Conservation (phyloP, 1,139 yeast genomes). For the Eremothecium coryli region DNA sequence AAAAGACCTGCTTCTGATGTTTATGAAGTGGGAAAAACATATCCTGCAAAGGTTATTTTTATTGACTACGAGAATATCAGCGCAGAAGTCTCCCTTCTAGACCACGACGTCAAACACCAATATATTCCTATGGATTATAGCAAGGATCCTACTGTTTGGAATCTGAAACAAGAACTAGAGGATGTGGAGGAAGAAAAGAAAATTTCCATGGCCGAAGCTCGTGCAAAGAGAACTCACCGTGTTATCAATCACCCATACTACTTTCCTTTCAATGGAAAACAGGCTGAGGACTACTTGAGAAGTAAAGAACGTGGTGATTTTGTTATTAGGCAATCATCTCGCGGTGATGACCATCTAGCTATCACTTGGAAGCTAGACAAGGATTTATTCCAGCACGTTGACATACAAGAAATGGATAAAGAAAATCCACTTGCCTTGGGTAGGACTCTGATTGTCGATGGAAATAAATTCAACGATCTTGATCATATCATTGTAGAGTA, state of each 20-base stretch:
- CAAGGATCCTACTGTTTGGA: conserved; percentile 70
- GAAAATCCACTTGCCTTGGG: conserved; percentile 56
- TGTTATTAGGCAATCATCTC: conserved; percentile 89
- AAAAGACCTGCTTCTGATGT: conserved; percentile 38
- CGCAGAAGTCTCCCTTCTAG: conserved; percentile 64
- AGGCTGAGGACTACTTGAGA: conserved; percentile 90
- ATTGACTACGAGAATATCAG: conserved; percentile 65
- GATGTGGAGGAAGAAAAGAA: conserved; percentile 55
- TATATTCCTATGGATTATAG: conserved; percentile 38
- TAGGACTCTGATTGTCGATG: conserved; percentile 57
- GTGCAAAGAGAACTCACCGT: conserved; percentile 51
- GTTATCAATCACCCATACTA: conserved; percentile 89
- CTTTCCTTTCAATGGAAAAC: conserved; percentile 70
- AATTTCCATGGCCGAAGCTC: conserved; percentile 40
- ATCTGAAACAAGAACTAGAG: conserved; percentile 60
- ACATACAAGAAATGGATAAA: conserved; percentile 66
- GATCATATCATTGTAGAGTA: conserved; percentile 91
- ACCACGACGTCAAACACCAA: conserved; percentile 57
- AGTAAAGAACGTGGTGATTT: conserved; percentile 85
- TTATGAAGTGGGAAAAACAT: conserved; percentile 65
- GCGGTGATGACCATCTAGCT: conserved; percentile 79
- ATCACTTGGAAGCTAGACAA: conserved; percentile 96
- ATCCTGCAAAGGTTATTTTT: conserved; percentile 67
- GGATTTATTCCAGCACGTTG: conserved; percentile 82
- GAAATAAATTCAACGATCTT: conserved; percentile 65